Percentiles rank a stretch among this genome's conserved stretches.
Conservation (phyloP, 1,284 basidiomycete genomes). For the Moesziomyces sp. region DNA sequence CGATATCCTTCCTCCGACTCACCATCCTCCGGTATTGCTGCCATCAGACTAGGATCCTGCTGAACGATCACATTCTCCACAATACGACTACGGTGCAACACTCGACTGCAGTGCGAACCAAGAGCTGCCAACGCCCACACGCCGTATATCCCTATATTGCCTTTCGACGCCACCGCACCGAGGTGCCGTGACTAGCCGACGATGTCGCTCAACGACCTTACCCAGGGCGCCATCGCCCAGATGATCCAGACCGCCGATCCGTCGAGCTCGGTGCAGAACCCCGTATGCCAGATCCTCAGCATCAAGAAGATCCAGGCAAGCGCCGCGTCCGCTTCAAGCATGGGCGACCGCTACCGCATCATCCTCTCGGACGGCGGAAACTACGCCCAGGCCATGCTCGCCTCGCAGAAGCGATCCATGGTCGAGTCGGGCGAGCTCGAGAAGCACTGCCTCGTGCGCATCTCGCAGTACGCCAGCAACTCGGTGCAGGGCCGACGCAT, state of each 20-base stretch:
- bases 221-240: conserved; percentile 57
- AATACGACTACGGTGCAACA: too few species aligned
- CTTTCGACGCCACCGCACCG: not conserved
- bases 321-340: conserved; percentile 42
- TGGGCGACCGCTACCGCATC: conserved; percentile 64
- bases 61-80: too few species aligned
- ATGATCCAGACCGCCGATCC: conserved; percentile 59
- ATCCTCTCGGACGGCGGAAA: conserved; percentile 66
- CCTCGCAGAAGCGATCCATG: conserved; percentile 85
- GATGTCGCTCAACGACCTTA: conserved; percentile 54
- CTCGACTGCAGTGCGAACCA: too few species aligned
- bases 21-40: not conserved
- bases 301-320: conserved; percentile 63
- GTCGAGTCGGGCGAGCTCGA: conserved; percentile 78
- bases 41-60: not conserved
- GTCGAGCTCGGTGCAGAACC: conserved; percentile 48
- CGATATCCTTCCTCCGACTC: not conserved
- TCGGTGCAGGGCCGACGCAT: conserved; percentile 82
- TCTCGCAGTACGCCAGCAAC: conserved; percentile 85
- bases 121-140: not conserved
- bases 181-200: not conserved
- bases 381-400: conserved; percentile 80
- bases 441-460: conserved; percentile 79
- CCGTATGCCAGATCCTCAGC: conserved; percentile 65
- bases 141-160: not conserved